phyloP scores from a whole-genome alignment of 31 red algal genomes.

The Pterothamnion heteromorphum region DNA sequence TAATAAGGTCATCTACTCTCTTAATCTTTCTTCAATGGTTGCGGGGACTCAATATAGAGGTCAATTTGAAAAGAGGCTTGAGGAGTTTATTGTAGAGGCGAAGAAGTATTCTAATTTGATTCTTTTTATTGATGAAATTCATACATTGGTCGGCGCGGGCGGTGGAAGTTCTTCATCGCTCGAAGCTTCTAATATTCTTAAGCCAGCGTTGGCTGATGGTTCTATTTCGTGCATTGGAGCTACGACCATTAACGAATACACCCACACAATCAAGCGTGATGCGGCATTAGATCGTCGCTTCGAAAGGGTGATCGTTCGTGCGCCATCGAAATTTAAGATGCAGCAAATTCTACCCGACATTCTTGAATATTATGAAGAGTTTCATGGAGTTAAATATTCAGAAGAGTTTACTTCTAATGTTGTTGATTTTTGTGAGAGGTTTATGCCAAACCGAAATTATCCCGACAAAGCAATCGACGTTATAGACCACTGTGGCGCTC shows the following conservation, averaged over 20 bases:
- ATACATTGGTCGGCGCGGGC: conserved; percentile 74
- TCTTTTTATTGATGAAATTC: conserved; percentile 90
- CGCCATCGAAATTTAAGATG: conserved; percentile 63
- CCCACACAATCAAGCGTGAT: conserved; percentile 67
- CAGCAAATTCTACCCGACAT: conserved; percentile 63
- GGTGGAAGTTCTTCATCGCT: conserved; percentile 43
- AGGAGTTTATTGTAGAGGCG: conserved; percentile 74
- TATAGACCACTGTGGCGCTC: conserved; percentile 67
- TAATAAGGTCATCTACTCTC: not conserved
- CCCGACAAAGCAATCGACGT: conserved; percentile 83
- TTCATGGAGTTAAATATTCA: conserved; percentile 60
- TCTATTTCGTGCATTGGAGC: conserved; percentile 68
- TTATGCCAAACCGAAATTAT: conserved; percentile 61
- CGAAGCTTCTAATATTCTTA: conserved; percentile 80
- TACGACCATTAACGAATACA: conserved; percentile 73
- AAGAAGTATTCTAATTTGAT: conserved; percentile 54
- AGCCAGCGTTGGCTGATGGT: conserved; percentile 71
- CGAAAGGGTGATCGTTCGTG: conserved; percentile 64
- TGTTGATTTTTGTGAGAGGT: conserved; percentile 52
- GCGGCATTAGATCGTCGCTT: conserved; percentile 70
- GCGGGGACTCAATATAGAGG: conserved; percentile 54
- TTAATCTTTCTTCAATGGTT: conserved; percentile 48
- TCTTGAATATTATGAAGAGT: conserved; percentile 56
- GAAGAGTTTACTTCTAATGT: conserved; percentile 59
- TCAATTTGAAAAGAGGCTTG: conserved; percentile 77